These are phyloP conservation scores for Aspergillus alliaceus DNA, from an alignment of 2,329 filamentous ascomycete species.

Conservation along the genomic window DNA sequence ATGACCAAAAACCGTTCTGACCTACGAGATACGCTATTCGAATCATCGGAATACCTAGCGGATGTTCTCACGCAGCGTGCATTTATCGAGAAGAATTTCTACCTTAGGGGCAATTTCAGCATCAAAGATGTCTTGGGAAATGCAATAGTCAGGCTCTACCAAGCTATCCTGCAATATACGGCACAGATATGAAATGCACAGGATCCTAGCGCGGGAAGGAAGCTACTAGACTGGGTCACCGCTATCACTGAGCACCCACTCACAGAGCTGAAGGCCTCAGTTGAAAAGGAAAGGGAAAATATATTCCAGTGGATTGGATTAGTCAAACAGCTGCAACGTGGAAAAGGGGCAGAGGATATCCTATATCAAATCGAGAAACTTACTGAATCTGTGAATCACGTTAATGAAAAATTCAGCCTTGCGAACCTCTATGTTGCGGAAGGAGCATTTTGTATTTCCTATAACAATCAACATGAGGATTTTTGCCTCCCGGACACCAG, in stretches of 20 bases:
- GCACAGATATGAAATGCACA: conserved; percentile 6
- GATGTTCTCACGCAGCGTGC: conserved; percentile 10
- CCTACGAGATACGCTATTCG: conserved; percentile 5
- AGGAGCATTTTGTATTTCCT: neutral
- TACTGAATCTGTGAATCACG: no score
- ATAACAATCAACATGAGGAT: no score
- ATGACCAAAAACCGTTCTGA: conserved; percentile 14
- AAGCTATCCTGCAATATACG: conserved; percentile 13
- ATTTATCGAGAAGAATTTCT: conserved; percentile 16
- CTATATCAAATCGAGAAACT: no score
- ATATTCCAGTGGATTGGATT: conserved; percentile 7
- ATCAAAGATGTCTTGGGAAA: neutral
- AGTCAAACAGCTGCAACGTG: conserved; percentile 8
- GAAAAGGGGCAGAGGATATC: conserved; percentile 3
- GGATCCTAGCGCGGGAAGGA: neutral
- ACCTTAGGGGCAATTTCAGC: neutral
- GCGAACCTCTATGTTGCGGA: neutral
- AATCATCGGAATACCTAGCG: no score
- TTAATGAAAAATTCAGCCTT: neutral
- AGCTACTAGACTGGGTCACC: conserved; percentile 12
- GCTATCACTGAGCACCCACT: conserved; percentile 12
- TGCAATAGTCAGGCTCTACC: conserved; percentile 10
- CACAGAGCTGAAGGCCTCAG: conserved; percentile 6
- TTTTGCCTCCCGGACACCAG: conserved; percentile 22
- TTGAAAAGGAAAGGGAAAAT: no score